Conservation (phyloP, 331 rosid species). For the Acacia pycnantha region DNA sequence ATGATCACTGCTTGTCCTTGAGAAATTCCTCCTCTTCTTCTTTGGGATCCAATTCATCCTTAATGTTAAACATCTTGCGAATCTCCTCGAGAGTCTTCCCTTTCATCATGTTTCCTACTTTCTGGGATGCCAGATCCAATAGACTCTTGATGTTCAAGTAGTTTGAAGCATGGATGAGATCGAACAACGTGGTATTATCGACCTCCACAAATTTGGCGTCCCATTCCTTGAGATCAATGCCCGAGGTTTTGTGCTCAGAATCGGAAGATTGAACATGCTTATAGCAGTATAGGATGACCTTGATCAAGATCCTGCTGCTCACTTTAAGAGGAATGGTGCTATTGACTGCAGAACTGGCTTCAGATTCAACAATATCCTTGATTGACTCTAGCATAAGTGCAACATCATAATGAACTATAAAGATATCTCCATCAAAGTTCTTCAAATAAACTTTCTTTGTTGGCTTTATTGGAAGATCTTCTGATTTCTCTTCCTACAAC, state of each 20-base stretch:
- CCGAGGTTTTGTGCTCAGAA: background rate
- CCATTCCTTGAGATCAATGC: slow-evolving; percentile 40
- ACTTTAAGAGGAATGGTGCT: slow-evolving; percentile 47
- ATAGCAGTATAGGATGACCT: slow-evolving; percentile 62
- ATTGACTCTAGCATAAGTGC: slow-evolving; percentile 58
- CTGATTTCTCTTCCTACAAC: slow-evolving; percentile 7
- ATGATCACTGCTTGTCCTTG: background rate
- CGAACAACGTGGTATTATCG: slow-evolving; percentile 46
- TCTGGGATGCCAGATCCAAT: slow-evolving; percentile 37
- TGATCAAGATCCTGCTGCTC: slow-evolving; percentile 48
- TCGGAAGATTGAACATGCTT: slow-evolving; percentile 44
- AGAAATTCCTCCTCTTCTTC: background rate
- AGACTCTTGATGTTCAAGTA: slow-evolving; percentile 28
- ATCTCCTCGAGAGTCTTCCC: slow-evolving; percentile 20
- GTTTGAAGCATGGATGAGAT: slow-evolving; percentile 53
- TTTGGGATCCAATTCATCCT: background rate
- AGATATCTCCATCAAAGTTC: slow-evolving; percentile 56
- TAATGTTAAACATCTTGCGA: slow-evolving; percentile 19
- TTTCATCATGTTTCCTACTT: slow-evolving; percentile 43
- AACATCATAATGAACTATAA: slow-evolving; percentile 48
- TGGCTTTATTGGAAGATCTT: slow-evolving; percentile 10
- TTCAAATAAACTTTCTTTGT: slow-evolving; percentile 48
- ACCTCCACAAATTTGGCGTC: slow-evolving; percentile 55
- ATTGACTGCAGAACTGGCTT: slow-evolving; percentile 35
- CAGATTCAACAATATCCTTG: slow-evolving; percentile 38